These are phyloP conservation scores for Lodderomyces oxycetoniae DNA, from an alignment of 1,139 yeast genomes.

Conservation along the genomic window DNA sequence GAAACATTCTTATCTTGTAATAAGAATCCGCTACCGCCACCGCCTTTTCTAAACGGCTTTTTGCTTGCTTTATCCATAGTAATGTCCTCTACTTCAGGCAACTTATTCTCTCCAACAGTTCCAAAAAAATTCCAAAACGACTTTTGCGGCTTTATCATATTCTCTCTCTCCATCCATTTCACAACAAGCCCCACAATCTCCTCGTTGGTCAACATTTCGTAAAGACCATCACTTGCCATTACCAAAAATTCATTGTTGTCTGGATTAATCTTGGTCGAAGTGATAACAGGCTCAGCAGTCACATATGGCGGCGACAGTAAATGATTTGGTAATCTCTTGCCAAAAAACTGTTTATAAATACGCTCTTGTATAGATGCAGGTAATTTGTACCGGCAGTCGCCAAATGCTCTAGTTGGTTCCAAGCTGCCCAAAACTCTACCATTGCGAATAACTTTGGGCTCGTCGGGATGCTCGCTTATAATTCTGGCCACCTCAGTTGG, in stretches of 20 bases:
- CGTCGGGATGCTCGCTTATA: slow-evolving; percentile 85
- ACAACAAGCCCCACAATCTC: slow-evolving; percentile 91
- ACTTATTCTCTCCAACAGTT: slow-evolving; percentile 40
- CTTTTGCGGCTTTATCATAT: slow-evolving; percentile 54
- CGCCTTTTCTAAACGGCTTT: slow-evolving; percentile 41
- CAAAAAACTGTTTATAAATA: slow-evolving; percentile 74
- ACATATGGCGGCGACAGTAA: slow-evolving; percentile 92
- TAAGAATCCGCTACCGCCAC: slow-evolving; percentile 41
- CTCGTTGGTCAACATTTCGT: slow-evolving; percentile 86
- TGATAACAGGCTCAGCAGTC: slow-evolving; percentile 91
- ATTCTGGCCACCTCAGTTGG: slow-evolving; percentile 83
- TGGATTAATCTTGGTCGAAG: slow-evolving; percentile 73
- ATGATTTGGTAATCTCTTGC: slow-evolving; percentile 74
- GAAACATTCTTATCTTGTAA: slow-evolving; percentile 83
- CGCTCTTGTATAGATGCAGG: slow-evolving; percentile 69
- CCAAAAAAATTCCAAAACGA: slow-evolving; percentile 44
- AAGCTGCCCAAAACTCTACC: slow-evolving; percentile 93
- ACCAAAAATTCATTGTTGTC: slow-evolving; percentile 79
- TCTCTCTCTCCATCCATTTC: slow-evolving; percentile 84
- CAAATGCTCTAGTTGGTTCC: slow-evolving; percentile 96
- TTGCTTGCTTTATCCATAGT: slow-evolving; percentile 50
- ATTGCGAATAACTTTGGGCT: slow-evolving; percentile 73
- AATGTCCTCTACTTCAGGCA: slow-evolving; percentile 61
- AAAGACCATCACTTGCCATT: slow-evolving; percentile 91
- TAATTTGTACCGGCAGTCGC: slow-evolving; percentile 90